These are phyloP conservation scores for Posidonia australis DNA, from an alignment of 106 monocot species.

Conservation along the genomic window DNA sequence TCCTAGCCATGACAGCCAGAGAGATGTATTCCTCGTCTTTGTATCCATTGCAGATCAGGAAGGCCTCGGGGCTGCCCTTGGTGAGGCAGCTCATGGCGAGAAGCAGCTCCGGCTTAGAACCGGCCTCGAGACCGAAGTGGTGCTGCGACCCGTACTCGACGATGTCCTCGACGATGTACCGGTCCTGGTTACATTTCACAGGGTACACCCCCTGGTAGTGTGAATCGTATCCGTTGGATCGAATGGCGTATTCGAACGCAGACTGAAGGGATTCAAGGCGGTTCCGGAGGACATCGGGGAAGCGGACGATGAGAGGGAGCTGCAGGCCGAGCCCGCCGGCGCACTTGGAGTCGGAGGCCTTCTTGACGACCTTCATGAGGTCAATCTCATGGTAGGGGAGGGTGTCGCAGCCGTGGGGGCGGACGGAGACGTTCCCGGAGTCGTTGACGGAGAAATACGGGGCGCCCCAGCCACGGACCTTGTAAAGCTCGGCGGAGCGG, in stretches of 20 bases:
- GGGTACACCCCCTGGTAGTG: conserved; percentile 93
- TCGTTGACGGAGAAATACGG: conserved; percentile 81
- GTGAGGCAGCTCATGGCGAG: conserved; percentile 87
- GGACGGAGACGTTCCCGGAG: conserved; percentile 64
- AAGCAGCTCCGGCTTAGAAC: conserved; percentile 93
- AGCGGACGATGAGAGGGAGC: conserved; percentile 72
- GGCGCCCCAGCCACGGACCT: conserved; percentile 73
- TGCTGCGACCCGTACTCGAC: conserved; percentile 60
- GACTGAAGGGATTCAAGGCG: conserved; percentile 69
- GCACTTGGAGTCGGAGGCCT: conserved; percentile 53
- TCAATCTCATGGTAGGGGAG: conserved; percentile 82
- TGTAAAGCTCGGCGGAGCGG: conserved; percentile 69
- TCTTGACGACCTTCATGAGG: conserved; percentile 75
- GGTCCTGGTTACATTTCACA: conserved; percentile 93
- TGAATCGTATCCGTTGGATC: conserved; percentile 43
- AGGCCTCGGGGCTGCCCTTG: conserved; percentile 52
- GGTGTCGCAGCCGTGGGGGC: conserved; percentile 50
- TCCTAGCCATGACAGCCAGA: conserved; percentile 62
- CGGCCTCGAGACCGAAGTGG: conserved; percentile 91
- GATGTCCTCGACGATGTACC: conserved; percentile 75
- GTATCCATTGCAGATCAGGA: conserved; percentile 96
- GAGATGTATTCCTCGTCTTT: conserved; percentile 90
- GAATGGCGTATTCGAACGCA: conserved; percentile 77
- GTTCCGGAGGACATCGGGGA: conserved; percentile 76
- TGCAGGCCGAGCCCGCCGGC: conserved; percentile 74